phyloP scores from a whole-genome alignment of 768 basidiomycete species.

The Trametopsis cervina region DNA sequence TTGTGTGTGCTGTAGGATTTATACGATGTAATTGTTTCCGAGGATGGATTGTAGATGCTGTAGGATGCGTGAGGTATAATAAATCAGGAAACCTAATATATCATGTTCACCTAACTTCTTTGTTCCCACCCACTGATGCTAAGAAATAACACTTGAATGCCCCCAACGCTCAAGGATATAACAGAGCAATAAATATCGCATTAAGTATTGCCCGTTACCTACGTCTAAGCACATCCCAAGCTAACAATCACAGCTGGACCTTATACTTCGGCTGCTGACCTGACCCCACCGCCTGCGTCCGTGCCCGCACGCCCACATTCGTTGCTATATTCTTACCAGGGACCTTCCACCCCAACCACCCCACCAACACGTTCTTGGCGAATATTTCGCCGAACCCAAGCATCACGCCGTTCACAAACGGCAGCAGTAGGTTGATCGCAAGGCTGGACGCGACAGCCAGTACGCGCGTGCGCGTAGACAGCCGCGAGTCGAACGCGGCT shows the following conservation, averaged over 20 bases:
- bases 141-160: no score
- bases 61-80: no score
- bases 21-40: no score
- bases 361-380: conserved; percentile 67
- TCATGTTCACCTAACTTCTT: no score
- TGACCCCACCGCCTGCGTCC: not conserved
- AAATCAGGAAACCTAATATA: no score
- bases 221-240: no score
- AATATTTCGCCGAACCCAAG: conserved; percentile 95
- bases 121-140: no score
- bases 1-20: no score
- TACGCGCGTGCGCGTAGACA: conserved; percentile 60
- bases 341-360: conserved; percentile 39
- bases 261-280: not conserved
- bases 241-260: not conserved
- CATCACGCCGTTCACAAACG: conserved; percentile 94
- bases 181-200: no score
- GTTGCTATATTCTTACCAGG: conserved; percentile 12
- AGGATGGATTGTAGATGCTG: no score
- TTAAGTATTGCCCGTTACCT: no score
- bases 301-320: conserved; percentile 11
- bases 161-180: no score
- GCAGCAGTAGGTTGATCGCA: conserved; percentile 78
- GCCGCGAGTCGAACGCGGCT: conserved; percentile 61
- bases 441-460: conserved; percentile 66